Evolutionary conservation across 176 grass and related monocot species (phyloP), one percentile per base, ranked within the genome.

Genomic region (Puya raimondii): DNA sequence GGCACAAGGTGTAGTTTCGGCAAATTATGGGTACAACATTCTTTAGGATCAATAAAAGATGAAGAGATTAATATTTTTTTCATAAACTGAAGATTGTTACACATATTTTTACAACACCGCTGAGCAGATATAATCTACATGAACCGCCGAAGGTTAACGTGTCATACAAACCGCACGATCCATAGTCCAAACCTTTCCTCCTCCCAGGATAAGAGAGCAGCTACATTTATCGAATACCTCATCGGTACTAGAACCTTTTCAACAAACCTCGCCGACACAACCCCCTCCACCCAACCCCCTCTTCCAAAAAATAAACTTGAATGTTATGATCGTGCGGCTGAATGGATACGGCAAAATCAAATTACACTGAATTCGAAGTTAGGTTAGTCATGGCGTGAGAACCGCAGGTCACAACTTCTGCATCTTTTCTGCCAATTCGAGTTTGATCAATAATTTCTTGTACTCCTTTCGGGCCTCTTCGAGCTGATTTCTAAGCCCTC

Each of bases 401-500:
- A 0, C n/a, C 3, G 72, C 22, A 10, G 17, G 42, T 70, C 10
- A 66, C 49, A 14, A 72, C 68, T 64, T 81, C 80, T 91, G 83
- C 64, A 71, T 70, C 88, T 91, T 96, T 63, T 91, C 80, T 65
- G 69, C 69, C 66, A 88, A 61, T 61, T 61, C 17, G 21, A 88
- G 80, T 69, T 91, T 78, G 63, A 72, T 65, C 66, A 88, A 68
- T 65, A 91, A 64, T 91, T 86, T 71, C 50, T 86, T 79, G 11
- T 74, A 96, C 69, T 74, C 75, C 76, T 88, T 91, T 70, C 76
- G 80, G 66, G 64, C 80, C 71, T 84, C 75, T 2, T 77, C 79
- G 84, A 96, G 77, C 80, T 86, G 80, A 74, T 63, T 84, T 63
- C 75, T 87, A 9, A 96, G 72, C 75, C 78, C 84, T 84, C 84